Evolutionary conservation across 2,329 filamentous ascomycete genomes (phyloP), one percentile per base, ranked within the genome.

Genomic region (Phialophora tarda): DNA sequence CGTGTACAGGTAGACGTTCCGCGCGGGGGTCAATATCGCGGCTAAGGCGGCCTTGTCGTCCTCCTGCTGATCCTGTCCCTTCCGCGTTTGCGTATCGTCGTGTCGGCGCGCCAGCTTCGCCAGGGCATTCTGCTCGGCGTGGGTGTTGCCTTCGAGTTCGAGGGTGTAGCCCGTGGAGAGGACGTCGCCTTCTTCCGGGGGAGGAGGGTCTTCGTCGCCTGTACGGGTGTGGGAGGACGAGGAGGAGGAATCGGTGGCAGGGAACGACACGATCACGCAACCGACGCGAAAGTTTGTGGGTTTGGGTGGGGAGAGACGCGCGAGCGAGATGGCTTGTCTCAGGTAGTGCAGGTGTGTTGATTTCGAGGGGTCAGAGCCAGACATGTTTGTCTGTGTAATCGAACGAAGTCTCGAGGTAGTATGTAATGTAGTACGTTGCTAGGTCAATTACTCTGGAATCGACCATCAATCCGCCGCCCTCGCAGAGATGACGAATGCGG

Each of bases 221-320:
- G 23, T 17, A 1, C 23, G 17, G n/a, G 21, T 12, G 10, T 4
- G 8, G 21, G 14, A 4, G n/a, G n/a, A 24, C 6, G 41, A 47
- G 21, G 14, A 4, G n/a, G 21, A 28, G 21, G 48, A 26, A 21
- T 34, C 53, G 28, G 12, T 54, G 10, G 67, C 76, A 74, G 62
- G 75, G 76, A 65, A 65, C 17, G 71, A 66, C 17, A 95, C 84
- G 47, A 98, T 84, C n/a, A 97, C 78, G n/a, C 95, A 95, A 50
- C 95, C 95, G 24, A 99, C 93, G 66, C 94, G 88, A 81, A 93
- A 99, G 78, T 98, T 98, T 59, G 92, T 93, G 2, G 93, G 90
- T 74, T 90, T 93, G 30, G 92, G 92, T 1, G 92, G 91, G 11
- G 93, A 96, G 70, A 90, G 85, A 41, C 85, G 84, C 12, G 95